Evolutionary conservation across 2,329 filamentous ascomycete species (phyloP).

Genomic region (Beauveria medogensis): DNA sequence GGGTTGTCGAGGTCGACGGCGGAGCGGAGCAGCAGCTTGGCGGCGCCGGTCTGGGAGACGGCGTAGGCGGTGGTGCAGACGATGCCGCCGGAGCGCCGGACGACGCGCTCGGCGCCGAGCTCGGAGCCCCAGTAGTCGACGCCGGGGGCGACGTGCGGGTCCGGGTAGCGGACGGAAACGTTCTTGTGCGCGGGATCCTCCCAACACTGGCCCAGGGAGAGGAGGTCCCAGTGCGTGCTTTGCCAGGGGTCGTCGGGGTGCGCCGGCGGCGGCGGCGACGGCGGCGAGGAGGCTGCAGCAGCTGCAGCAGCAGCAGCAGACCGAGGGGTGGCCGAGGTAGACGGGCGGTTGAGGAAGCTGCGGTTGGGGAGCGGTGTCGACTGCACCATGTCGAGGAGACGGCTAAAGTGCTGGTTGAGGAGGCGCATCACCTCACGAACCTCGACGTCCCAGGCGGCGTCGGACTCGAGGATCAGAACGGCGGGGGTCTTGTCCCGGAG

Average conservation of each 20-base stretch:
- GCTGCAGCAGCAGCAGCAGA: no score
- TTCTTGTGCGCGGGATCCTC: constrained; percentile 1
- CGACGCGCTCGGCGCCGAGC: constrained; percentile 18
- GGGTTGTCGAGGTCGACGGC: constrained; percentile 19
- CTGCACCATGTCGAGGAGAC: constrained; percentile 5
- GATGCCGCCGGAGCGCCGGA: constrained; percentile 17
- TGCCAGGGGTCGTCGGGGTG: constrained; percentile 9
- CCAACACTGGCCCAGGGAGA: constrained; percentile 10
- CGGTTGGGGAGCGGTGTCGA: neutral
- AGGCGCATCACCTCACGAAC: constrained; percentile 18
- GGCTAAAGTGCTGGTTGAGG: constrained; percentile 17
- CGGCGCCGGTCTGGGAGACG: constrained; percentile 20
- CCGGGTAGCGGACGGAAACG: constrained; percentile 13
- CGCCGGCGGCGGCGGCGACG: neutral
- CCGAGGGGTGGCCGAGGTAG: no score
- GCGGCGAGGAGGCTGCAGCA: no score
- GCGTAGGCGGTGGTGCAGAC: constrained; percentile 22
- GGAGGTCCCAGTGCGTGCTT: constrained; percentile 11
- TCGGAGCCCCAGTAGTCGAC: constrained; percentile 14
- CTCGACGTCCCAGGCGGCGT: constrained; percentile 22
- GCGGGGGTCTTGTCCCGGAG: constrained; percentile 15
- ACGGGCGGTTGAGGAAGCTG: neutral
- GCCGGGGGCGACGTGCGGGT: constrained; percentile 13
- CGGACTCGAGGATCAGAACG: constrained; percentile 22
- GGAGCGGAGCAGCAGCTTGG: constrained; percentile 18